A percentile compares a stretch with the other conserved stretches of the same genome.
Conservation (phyloP, 23 red algal genomes). For the Gracilaria caudata region DNA sequence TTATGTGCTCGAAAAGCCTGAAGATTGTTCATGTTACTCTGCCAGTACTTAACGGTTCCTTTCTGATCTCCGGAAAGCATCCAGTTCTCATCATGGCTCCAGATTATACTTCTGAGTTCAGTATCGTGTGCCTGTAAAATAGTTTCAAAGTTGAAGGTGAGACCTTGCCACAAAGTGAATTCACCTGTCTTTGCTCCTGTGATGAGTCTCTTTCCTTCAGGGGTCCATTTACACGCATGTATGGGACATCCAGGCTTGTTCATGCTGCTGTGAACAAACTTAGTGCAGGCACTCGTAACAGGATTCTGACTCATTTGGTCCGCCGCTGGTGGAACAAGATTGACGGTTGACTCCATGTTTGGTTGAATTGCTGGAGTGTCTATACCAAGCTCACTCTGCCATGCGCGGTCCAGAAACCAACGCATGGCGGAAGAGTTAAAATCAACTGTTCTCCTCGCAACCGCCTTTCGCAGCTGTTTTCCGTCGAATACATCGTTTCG, state of each 20-base stretch:
- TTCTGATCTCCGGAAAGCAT: slow-evolving; percentile 94
- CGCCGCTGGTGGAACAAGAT: slow-evolving; percentile 83
- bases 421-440: slow-evolving; percentile 85
- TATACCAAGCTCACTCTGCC: slow-evolving; percentile 68
- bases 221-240: slow-evolving; percentile 96
- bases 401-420: slow-evolving; percentile 91
- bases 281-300: slow-evolving; percentile 87
- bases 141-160: slow-evolving; percentile 99
- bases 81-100: slow-evolving; percentile 96
- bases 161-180: slow-evolving; percentile 98
- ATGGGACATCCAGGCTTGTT: slow-evolving; percentile 96
- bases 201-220: slow-evolving; percentile 95
- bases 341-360: slow-evolving; percentile 78
- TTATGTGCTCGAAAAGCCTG: slow-evolving; percentile 96
- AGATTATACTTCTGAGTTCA: slow-evolving; percentile 87
- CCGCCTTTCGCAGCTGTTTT: slow-evolving; percentile 93
- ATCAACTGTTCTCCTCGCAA: slow-evolving; percentile 93
- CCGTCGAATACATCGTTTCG: slow-evolving; percentile 87
- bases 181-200: slow-evolving; percentile 96
- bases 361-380: slow-evolving; percentile 80
- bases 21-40: slow-evolving; percentile 98
- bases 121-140: slow-evolving; percentile 97
- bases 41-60: slow-evolving; percentile 98
- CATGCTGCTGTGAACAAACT: slow-evolving; percentile 93
- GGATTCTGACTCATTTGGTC: slow-evolving; percentile 75